phyloP scores from a whole-genome alignment of 257 asterid genomes.

The Asclepias syriaca region DNA sequence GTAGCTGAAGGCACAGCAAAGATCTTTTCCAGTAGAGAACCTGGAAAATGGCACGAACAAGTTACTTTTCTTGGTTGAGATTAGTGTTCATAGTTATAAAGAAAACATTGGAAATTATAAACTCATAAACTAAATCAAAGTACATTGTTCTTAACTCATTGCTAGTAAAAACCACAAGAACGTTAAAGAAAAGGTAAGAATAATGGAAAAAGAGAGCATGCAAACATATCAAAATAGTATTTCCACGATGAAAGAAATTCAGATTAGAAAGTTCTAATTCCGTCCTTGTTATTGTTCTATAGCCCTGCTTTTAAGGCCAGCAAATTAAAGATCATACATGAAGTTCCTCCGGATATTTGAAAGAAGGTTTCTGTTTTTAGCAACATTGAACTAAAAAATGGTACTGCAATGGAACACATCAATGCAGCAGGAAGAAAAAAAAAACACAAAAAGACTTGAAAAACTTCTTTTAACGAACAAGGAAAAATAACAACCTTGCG shows the following conservation, averaged over 20 bases:
- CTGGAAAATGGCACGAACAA: not conserved
- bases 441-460: not conserved
- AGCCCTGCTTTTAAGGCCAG: not conserved
- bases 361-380: not conserved
- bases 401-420: not conserved
- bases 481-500: not conserved
- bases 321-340: not conserved
- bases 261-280: not conserved
- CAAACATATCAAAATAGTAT: not conserved
- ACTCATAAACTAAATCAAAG: not conserved
- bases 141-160: not conserved
- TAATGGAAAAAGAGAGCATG: not conserved
- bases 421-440: not conserved
- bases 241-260: not conserved
- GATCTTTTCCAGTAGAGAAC: not conserved
- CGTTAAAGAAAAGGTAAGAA: not conserved
- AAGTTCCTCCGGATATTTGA: not conserved
- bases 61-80: not conserved
- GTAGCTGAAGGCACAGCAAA: not conserved
- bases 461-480: not conserved
- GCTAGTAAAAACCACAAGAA: not conserved
- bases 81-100: too few relatives aligned
- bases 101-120: too few relatives aligned
- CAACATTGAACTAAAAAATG: not conserved
- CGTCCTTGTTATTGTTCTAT: not conserved